A percentile compares a stretch with the other conserved stretches of the same genome.
Evolutionary conservation across 345 rosid species (phyloP).

Genomic region (Capsella bursapastoris): DNA sequence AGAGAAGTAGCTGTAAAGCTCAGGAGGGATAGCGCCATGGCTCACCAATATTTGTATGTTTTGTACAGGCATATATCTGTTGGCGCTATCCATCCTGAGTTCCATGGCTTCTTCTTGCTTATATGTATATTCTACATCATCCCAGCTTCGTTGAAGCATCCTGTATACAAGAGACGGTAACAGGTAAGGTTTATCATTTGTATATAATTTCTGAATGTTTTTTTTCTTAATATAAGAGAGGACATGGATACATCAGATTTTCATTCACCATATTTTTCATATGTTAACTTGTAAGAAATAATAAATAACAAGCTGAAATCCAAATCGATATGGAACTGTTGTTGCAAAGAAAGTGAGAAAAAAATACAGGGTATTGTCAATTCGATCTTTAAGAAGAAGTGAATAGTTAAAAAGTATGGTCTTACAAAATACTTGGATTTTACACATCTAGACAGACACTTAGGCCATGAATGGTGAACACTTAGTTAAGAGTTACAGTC

Average conservation of each 20-base stretch:
- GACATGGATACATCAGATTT: background rate
- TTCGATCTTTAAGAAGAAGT: background rate
- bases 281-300: too few species aligned
- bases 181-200: background rate
- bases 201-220: background rate
- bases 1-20: conserved; percentile 41
- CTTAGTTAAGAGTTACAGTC: background rate
- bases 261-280: too few species aligned
- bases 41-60: background rate
- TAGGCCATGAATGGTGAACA: too few species aligned
- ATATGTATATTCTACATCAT: background rate
- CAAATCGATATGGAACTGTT: background rate
- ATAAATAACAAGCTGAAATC: too few species aligned
- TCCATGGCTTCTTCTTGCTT: conserved; percentile 40
- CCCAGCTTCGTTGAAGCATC: background rate
- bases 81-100: conserved; percentile 46
- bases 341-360: background rate
- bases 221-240: background rate
- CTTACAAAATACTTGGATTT: background rate
- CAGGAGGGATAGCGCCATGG: conserved; percentile 42
- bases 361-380: background rate
- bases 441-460: background rate
- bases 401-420: background rate
- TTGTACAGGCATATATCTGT: background rate
- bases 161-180: background rate